Conservation (phyloP, 768 basidiomycete genomes). For the Clitopilus hobsonii region DNA sequence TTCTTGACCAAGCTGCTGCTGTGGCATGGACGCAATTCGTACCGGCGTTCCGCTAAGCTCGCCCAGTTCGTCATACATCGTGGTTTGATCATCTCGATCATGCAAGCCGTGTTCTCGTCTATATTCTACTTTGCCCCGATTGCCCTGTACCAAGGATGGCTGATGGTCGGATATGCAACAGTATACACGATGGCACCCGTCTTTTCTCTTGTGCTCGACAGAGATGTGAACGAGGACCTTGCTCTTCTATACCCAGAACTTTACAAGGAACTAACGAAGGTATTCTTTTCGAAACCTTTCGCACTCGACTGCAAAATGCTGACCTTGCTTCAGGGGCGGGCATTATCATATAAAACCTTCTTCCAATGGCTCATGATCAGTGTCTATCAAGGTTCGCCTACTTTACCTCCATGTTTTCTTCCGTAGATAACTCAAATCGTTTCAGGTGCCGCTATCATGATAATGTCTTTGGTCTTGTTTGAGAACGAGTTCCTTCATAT, state of each 20-base stretch:
- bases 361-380: constrained; percentile 98
- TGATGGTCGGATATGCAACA: constrained; percentile 95
- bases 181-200: constrained; percentile 98
- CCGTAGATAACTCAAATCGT: background rate
- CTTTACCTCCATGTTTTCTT: background rate
- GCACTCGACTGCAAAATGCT: constrained; percentile 1
- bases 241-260: constrained; percentile 95
- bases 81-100: constrained; percentile 93
- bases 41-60: constrained; percentile 95
- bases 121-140: constrained; percentile 96
- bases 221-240: constrained; percentile 93
- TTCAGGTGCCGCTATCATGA: constrained; percentile 95
- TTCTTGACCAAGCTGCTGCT: constrained; percentile 92
- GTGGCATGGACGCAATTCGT: constrained; percentile 99
- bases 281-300: constrained; percentile 20
- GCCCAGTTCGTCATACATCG: constrained; percentile 99
- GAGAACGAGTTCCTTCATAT: constrained; percentile 98
- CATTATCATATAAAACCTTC: constrained; percentile 95
- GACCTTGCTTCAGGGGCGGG: constrained; percentile 65
- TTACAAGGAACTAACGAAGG: constrained; percentile 97
- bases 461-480: constrained; percentile 92
- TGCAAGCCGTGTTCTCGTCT: constrained; percentile 94
- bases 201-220: constrained; percentile 93
- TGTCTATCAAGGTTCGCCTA: constrained; percentile 80
- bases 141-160: constrained; percentile 96